Base-by-base conservation (phyloP, 2,329 filamentous ascomycete genomes). In the Tolypocladium tundrense region DNA sequence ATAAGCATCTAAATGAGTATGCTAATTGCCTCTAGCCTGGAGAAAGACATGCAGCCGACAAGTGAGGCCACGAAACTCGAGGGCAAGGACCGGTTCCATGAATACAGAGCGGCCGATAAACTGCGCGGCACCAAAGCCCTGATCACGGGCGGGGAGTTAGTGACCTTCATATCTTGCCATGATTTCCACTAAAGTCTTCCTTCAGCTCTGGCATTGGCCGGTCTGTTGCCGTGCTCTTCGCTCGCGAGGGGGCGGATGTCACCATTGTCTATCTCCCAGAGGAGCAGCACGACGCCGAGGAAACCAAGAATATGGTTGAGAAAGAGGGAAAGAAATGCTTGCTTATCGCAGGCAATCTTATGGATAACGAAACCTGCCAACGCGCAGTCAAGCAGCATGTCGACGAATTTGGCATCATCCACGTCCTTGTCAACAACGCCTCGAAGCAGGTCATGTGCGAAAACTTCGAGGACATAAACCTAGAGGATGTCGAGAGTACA, bases 361-460 rank as follows among this genome's bases (percentile, higher is more conserved):
- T 74, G 64, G 70, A 81, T 27, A 74, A 78, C 33, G 69, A 76
- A 1, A 78, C 73, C 5, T 84, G 81, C 68, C 72, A 74, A 52
- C 72, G 74, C 3, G 77, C 77, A 2, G 74, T 85, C 2, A 73
- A 83, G 9, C 70, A 78, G 59, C 81, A 85, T 63, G 71, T 85
- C 11, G 73, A 80, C 39, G 73, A 74, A 54, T 77, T 70, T 59
- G 73, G 75, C 33, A 70, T 64, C 31, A 67, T 84, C 27, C 67
- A 79, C 57, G 73, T 84, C 8, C 71, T 85, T 2, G 78, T 85
- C 59, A 85, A 85, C 67, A 85, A 85, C 65, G 82, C 80, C 3
- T 78, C 76, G 0, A 81, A 81, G 67, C 81, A 85, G 67, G 73
- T 78, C 41, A 77, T 79, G 68, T 81, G 75, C 66, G 67, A 75